Evolutionary conservation across 2,329 filamentous ascomycete species (phyloP).

Genomic region (Arthrobotrys pseudoclavata): DNA sequence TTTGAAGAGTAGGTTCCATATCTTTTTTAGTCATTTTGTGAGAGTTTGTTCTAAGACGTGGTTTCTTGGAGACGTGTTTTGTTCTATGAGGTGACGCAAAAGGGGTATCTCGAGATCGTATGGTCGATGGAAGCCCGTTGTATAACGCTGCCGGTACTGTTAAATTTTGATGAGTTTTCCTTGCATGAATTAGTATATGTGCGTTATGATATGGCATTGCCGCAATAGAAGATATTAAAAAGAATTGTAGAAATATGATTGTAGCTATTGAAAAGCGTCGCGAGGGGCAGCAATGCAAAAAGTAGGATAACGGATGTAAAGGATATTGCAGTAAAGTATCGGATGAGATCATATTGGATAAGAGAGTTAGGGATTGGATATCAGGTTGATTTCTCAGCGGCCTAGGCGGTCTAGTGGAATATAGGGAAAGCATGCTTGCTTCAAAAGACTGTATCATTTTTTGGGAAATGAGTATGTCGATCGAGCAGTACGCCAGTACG

Average conservation of each 20-base stretch:
- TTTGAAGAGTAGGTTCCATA: slow-evolving; percentile 10
- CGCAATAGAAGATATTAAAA: slow-evolving; percentile 22
- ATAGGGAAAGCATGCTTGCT: slow-evolving; percentile 3
- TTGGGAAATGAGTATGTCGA: slow-evolving; percentile 14
- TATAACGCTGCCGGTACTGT: slow-evolving; percentile 9
- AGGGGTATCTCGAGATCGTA: neutral
- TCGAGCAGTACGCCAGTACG: neutral
- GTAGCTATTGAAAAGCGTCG: neutral
- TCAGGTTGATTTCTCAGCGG: neutral
- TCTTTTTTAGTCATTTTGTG: slow-evolving; percentile 36
- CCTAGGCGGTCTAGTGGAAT: neutral
- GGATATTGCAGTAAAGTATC: neutral
- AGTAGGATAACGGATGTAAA: neutral
- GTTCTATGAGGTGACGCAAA: slow-evolving; percentile 9
- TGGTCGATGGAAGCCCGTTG: neutral
- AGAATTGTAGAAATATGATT: slow-evolving; percentile 24
- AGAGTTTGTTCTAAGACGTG: slow-evolving; percentile 12
- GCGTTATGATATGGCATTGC: slow-evolving; percentile 30
- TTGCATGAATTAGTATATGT: slow-evolving; percentile 20
- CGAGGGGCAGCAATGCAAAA: neutral
- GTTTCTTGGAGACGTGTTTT: slow-evolving; percentile 6
- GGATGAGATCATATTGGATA: neutral
- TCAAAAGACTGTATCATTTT: neutral
- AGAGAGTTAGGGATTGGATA: neutral
- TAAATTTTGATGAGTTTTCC: slow-evolving; percentile 28